A percentile compares a stretch with the other conserved stretches of the same genome.
phyloP scores from a whole-genome alignment of 805 yeast genomes.

The Candida pini region DNA sequence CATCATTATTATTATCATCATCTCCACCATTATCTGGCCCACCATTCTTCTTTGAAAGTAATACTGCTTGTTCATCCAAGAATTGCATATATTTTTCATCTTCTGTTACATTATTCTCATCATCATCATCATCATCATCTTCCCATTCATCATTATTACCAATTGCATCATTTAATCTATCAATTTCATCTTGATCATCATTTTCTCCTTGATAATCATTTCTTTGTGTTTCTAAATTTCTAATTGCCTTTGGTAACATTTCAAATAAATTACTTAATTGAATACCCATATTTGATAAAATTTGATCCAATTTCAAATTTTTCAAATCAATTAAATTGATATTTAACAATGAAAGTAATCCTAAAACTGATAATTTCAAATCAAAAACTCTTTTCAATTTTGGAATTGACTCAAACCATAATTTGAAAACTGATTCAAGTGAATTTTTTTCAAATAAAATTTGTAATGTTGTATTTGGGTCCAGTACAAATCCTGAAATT shows the following conservation, averaged over 20 bases:
- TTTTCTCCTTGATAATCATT: constrained; percentile 42
- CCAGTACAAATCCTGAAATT: constrained; percentile 57
- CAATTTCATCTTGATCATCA: constrained; percentile 19
- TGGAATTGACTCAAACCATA: constrained; percentile 61
- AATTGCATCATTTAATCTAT: constrained; percentile 11
- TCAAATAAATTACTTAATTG: constrained; percentile 48
- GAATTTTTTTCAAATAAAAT: constrained; percentile 40
- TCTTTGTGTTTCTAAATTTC: constrained; percentile 56
- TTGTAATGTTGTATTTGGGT: constrained; percentile 47
- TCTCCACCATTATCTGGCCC: too few species aligned
- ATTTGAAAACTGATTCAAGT: constrained; percentile 46
- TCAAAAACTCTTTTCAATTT: constrained; percentile 69
- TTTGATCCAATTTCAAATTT: constrained; percentile 23
- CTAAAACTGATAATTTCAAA: constrained; percentile 68
- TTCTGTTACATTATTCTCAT: constrained; percentile 30
- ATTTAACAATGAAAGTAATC: constrained; percentile 47
- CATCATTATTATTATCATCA: constrained; percentile 24
- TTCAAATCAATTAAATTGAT: constrained; percentile 18
- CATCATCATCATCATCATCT: constrained; percentile 23
- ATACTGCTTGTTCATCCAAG: constrained; percentile 39
- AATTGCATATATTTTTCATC: constrained; percentile 43
- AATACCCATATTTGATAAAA: constrained; percentile 45
- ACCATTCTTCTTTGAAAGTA: constrained; percentile 28
- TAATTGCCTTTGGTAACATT: constrained; percentile 67
- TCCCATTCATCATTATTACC: constrained; percentile 20